Evolutionary conservation across 2,329 filamentous ascomycete genomes (phyloP).

Genomic region (Ophiobolus disseminans): DNA sequence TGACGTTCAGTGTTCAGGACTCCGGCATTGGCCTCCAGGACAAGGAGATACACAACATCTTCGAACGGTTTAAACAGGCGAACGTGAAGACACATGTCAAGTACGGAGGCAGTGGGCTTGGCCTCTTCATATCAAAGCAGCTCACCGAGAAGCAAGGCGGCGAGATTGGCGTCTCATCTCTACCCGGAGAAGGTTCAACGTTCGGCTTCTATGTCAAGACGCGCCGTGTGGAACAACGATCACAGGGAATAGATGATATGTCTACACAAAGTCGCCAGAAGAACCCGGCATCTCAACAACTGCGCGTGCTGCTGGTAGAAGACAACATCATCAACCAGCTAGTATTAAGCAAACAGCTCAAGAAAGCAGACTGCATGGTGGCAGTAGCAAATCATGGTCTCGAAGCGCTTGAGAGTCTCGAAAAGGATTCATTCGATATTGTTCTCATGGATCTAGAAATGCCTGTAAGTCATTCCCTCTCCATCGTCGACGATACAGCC

Average conservation of each 20-base stretch:
- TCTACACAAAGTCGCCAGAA: slow-evolving; percentile 1
- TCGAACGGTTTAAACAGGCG: slow-evolving; percentile 47
- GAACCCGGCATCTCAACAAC: slow-evolving; percentile 8
- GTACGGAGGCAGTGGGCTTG: slow-evolving; percentile 55
- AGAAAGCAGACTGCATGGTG: slow-evolving; percentile 41
- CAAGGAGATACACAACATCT: slow-evolving; percentile 50
- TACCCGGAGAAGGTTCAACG: slow-evolving; percentile 46
- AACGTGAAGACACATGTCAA: slow-evolving; percentile 48
- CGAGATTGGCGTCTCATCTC: slow-evolving; percentile 54
- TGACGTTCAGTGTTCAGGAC: slow-evolving; percentile 49
- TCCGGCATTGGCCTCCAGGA: slow-evolving; percentile 51
- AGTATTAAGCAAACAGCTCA: slow-evolving; percentile 46
- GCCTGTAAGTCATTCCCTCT: slow-evolving; percentile 46
- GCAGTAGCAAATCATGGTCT: slow-evolving; percentile 47
- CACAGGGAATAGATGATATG: slow-evolving; percentile 5
- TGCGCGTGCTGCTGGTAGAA: slow-evolving; percentile 47
- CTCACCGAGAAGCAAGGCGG: slow-evolving; percentile 55
- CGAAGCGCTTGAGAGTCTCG: slow-evolving; percentile 44
- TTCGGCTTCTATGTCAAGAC: slow-evolving; percentile 56
- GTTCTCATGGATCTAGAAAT: slow-evolving; percentile 62
- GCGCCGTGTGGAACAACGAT: slow-evolving; percentile 26
- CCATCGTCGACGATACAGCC: too few species aligned
- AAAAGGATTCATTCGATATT: slow-evolving; percentile 37
- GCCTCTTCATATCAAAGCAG: slow-evolving; percentile 56
- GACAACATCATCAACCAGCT: slow-evolving; percentile 51